These are phyloP conservation scores for Nemania diffusa DNA, from an alignment of 2,329 filamentous ascomycete species.

Conservation along the genomic window DNA sequence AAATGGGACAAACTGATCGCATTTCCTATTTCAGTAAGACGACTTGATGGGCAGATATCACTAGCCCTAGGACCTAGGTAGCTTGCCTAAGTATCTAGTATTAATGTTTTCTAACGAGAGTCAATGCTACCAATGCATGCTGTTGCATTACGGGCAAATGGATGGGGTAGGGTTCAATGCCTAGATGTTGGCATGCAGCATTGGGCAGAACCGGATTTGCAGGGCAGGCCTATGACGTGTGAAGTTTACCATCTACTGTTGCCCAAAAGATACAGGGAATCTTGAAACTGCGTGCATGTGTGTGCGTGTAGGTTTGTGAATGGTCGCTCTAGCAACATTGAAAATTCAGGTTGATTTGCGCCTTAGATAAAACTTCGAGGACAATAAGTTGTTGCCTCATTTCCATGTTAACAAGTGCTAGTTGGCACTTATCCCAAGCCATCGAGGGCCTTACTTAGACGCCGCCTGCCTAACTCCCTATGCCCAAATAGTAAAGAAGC, in stretches of 20 bases:
- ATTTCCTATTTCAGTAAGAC: slow-evolving; percentile 29
- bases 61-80: background rate
- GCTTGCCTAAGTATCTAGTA: background rate
- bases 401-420: background rate
- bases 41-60: background rate
- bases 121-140: slow-evolving; percentile 15
- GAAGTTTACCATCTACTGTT: slow-evolving; percentile 18
- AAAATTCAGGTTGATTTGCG: slow-evolving; percentile 8
- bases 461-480: too few species aligned
- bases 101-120: background rate
- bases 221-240: slow-evolving; percentile 28
- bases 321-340: slow-evolving; percentile 23
- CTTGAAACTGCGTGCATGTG: slow-evolving; percentile 25
- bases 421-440: slow-evolving; percentile 4
- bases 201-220: slow-evolving; percentile 29
- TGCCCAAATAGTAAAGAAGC: too few species aligned
- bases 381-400: slow-evolving; percentile 7
- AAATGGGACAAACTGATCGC: background rate
- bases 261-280: slow-evolving; percentile 23
- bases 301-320: slow-evolving; percentile 37
- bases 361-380: background rate
- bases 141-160: slow-evolving; percentile 13
- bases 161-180: slow-evolving; percentile 3
- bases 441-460: background rate
- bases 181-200: slow-evolving; percentile 35